Evolutionary conservation across 495 filamentous ascomycete genomes (phyloP).

Genomic region (Aspergillus sclerotiicarbonarius): DNA sequence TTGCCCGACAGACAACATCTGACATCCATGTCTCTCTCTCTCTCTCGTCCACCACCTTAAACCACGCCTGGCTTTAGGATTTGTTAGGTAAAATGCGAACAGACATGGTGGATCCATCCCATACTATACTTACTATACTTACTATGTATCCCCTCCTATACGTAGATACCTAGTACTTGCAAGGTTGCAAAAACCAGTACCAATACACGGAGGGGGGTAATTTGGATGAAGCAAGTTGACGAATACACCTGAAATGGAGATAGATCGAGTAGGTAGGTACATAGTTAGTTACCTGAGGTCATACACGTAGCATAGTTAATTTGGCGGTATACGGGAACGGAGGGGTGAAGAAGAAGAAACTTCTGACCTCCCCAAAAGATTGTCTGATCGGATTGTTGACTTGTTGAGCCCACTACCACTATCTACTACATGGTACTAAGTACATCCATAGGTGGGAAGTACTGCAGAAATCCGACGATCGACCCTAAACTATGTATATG

Average conservation of each 20-base stretch:
- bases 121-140: background rate
- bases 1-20: background rate
- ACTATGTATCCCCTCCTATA: too few species aligned
- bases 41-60: constrained; percentile 18
- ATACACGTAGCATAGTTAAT: background rate
- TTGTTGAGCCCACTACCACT: background rate
- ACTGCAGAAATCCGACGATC: background rate
- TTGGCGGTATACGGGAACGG: background rate
- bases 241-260: background rate
- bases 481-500: background rate
- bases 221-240: background rate
- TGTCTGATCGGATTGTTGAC: background rate
- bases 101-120: background rate
- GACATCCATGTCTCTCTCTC: constrained; percentile 6
- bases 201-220: background rate
- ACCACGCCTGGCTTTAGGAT: constrained; percentile 9
- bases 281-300: background rate
- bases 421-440: too few species aligned
- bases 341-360: background rate
- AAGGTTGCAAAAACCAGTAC: background rate
- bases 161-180: too few species aligned
- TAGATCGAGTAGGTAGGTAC: background rate
- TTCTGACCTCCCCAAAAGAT: background rate
- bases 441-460: too few species aligned
- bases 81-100: background rate